Conservation (phyloP, 2,329 filamentous ascomycete genomes). For the Fonsecaea nubica region DNA sequence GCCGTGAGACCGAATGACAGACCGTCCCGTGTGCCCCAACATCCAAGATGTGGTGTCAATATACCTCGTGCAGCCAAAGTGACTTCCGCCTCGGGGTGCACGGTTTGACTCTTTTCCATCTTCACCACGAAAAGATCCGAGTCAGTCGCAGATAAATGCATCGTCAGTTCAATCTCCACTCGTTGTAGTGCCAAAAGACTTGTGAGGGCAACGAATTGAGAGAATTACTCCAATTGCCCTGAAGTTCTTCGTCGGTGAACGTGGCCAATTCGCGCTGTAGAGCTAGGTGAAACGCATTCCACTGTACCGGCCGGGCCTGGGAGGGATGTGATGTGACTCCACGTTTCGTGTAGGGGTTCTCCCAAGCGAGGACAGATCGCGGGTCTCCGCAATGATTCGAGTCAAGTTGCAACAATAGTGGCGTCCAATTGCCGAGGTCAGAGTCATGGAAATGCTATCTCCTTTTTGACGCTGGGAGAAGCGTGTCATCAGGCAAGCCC, state of each 20-base stretch:
- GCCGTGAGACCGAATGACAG: background rate
- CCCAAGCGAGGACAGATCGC: background rate
- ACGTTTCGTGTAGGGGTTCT: background rate
- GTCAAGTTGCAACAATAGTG: background rate
- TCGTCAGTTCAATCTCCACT: background rate
- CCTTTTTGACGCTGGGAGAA: slow-evolving; percentile 37
- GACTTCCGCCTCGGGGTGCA: background rate
- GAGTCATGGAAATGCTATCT: slow-evolving; percentile 30
- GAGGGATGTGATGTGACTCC: background rate
- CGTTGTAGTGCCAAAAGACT: background rate
- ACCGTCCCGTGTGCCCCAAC: background rate
- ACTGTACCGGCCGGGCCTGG: background rate
- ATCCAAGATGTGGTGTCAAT: background rate
- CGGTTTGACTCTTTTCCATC: background rate
- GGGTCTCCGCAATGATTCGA: background rate
- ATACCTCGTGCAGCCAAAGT: background rate
- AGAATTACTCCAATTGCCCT: background rate
- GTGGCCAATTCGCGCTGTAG: background rate
- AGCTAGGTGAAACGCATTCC: background rate
- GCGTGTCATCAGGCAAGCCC: slow-evolving; percentile 76
- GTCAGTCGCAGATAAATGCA: background rate
- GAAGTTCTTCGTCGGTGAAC: background rate
- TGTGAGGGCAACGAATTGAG: background rate
- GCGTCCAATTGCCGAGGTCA: background rate
- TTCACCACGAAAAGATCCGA: background rate